Evolutionary conservation across 345 rosid genomes (phyloP).

Genomic region (Lepidium sativum): DNA sequence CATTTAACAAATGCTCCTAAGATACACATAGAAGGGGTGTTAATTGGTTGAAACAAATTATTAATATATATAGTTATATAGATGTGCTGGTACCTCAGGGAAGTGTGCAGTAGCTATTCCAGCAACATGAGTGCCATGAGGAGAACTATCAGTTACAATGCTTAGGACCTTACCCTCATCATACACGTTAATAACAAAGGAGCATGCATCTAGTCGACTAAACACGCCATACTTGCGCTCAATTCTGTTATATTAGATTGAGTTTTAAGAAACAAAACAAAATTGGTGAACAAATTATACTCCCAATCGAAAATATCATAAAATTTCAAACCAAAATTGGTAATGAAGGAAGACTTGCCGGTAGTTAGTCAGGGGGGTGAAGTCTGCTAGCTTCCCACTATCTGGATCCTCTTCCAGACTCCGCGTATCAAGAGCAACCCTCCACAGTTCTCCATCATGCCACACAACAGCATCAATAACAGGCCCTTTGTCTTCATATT

Average conservation of each 20-base stretch:
- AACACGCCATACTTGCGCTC: conserved; percentile 82
- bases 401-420: conserved; percentile 75
- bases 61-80: conserved; percentile 2
- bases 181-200: conserved; percentile 73
- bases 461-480: conserved; percentile 91
- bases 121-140: conserved; percentile 98
- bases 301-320: neutral
- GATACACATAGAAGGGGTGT: conserved; percentile 13
- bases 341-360: conserved; percentile 35
- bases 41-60: conserved; percentile 8
- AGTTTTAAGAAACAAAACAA: neutral
- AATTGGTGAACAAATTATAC: neutral
- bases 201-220: conserved; percentile 94
- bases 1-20: conserved; percentile 88
- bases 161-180: conserved; percentile 80
- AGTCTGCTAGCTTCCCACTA: conserved; percentile 74
- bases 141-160: conserved; percentile 89
- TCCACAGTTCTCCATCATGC: conserved; percentile 96
- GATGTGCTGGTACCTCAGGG: conserved; percentile 51
- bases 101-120: conserved; percentile 95
- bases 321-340: neutral
- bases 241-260: conserved; percentile 41
- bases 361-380: conserved; percentile 69
- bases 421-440: conserved; percentile 93
- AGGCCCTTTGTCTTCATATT: conserved; percentile 92